These are phyloP conservation scores for Nicotiana noctiflora DNA, from an alignment of 257 asterid genomes.

Conservation along the genomic window DNA sequence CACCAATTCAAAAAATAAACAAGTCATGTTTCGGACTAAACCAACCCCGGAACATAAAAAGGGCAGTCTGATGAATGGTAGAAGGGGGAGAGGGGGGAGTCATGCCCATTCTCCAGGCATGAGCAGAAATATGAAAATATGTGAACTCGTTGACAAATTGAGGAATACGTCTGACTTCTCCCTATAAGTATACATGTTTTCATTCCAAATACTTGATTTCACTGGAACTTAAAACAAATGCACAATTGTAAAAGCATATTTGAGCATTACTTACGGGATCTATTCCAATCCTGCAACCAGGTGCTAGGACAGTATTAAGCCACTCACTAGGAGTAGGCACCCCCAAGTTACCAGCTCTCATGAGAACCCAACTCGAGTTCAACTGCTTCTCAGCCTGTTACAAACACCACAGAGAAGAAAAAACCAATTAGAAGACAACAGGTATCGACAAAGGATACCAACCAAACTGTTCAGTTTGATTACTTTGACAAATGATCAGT, in stretches of 20 bases:
- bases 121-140: not conserved
- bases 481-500: conserved; percentile 6
- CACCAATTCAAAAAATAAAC: not conserved
- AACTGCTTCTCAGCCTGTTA: conserved; percentile 88
- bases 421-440: conserved; percentile 8
- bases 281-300: conserved; percentile 90
- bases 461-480: not conserved
- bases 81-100: not conserved
- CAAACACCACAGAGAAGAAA: conserved; percentile 1
- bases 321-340: conserved; percentile 81
- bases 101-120: not conserved
- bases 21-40: not conserved
- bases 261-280: conserved; percentile 82
- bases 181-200: not conserved
- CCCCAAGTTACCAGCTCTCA: conserved; percentile 88
- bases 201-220: not conserved
- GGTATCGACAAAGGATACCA: not conserved
- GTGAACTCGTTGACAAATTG: not conserved
- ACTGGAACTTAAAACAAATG: not conserved
- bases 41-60: not conserved
- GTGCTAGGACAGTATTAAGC: conserved; percentile 71
- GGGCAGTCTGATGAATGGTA: not conserved
- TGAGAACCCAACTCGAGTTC: conserved; percentile 76
- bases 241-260: conserved; percentile 11
- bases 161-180: not conserved